Evolutionary conservation across 352 stramenopile genomes (phyloP), one percentile per base, ranked within the genome.

Genomic region (Thraustochytrium sp.): DNA sequence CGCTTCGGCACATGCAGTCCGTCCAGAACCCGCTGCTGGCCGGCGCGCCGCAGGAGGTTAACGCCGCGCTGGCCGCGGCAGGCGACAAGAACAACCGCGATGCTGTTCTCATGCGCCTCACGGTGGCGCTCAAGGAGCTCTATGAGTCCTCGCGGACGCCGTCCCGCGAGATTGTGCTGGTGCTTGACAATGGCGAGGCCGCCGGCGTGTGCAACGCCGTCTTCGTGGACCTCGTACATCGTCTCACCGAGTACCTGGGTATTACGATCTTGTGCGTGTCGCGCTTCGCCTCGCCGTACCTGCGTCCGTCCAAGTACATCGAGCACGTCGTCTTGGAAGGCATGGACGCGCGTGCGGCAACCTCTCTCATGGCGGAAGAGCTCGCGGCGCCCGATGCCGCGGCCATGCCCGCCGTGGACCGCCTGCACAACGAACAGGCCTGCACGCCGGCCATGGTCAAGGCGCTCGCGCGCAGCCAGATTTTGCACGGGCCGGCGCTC

Each of bases 171-270:
- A 77, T 44, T 26, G 42, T 77, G 13, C 42, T 77, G 11, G 49
- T 77, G 2, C 31, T 77, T 13, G 65, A 77, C 40, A 68, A 77
- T 26, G 68, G 65, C 65, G 65, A 77, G 11, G 40, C 42, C 1
- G 42, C 46, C 23, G 34, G 42, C 13, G 13, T 61, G 16, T 77
- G 13, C 65, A 77, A 77, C 49, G 13, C 65, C 8, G 42, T 16
- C 18, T 77, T 77, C 64, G 37, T 62, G 9, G 65, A 77, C 21
- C 26, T 77, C 5, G 9, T 77, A 8, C 21, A 44, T 11, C n/a
- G 34, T 16, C 42, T 77, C 40, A 54, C 37, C 8, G 46, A 77
- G 34, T 62, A 62, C 46, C 42, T 77, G 13, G 49, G 26, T 1
- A 40, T 62, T n/a, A 77, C 8, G 11, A 29, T 77, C 13, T 9